Conservation (phyloP, 1,284 basidiomycete genomes). For the Tausonia pullulans region DNA sequence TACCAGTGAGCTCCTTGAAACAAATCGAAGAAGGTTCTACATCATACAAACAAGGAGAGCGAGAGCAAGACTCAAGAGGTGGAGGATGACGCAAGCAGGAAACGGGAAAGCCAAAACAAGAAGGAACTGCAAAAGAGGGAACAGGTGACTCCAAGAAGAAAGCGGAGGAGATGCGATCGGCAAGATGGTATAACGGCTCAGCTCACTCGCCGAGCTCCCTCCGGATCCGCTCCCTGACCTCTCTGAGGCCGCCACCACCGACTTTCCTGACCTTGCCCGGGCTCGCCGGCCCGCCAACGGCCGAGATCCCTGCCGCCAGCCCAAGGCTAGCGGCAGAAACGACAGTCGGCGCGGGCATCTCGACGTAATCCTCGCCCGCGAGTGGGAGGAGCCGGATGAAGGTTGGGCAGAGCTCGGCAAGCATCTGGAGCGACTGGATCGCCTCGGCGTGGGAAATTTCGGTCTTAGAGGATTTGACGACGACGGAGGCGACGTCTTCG, state of each 20-base stretch:
- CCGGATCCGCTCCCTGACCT: conserved; percentile 32
- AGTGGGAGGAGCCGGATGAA: conserved; percentile 28
- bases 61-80: no score
- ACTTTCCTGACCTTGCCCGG: conserved; percentile 29
- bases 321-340: conserved; percentile 16
- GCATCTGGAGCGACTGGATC: conserved; percentile 29
- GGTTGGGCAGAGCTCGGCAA: conserved; percentile 34
- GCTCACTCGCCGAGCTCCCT: conserved; percentile 28
- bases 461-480: conserved; percentile 36
- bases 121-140: not conserved
- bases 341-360: conserved; percentile 28
- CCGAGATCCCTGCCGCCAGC: conserved; percentile 5
- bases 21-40: no score
- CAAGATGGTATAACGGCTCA: no score
- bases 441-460: conserved; percentile 37
- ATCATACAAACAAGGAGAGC: no score
- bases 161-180: not conserved
- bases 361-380: conserved; percentile 31
- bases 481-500: conserved; percentile 30
- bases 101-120: no score
- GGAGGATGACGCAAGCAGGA: no score
- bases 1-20: no score
- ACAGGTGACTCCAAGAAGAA: not conserved
- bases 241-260: conserved; percentile 26
- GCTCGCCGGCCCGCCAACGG: conserved; percentile 21